Percentiles rank a stretch among this genome's conserved stretches.
Conservation (phyloP, 2,329 filamentous ascomycete species). For the Fusarium sulawesiense region DNA sequence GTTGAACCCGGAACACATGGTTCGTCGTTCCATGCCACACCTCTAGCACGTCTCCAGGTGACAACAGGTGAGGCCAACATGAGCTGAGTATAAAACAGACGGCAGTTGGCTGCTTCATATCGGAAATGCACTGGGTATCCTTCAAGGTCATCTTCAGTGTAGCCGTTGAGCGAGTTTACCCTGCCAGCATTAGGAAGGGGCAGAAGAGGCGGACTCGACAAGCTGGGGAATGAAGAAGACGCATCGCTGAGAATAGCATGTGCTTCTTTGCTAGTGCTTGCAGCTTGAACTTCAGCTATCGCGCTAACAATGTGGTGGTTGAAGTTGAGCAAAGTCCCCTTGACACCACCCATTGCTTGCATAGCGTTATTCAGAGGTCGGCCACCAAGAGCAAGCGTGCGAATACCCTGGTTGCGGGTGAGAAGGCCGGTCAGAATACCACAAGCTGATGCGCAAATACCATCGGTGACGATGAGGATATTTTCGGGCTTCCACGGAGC, state of each 20-base stretch:
- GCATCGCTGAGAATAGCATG: slow-evolving; percentile 17
- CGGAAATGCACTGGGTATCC: slow-evolving; percentile 62
- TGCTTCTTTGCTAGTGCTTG: slow-evolving; percentile 19
- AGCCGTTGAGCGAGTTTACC: slow-evolving; percentile 39
- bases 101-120: slow-evolving; percentile 70
- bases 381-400: slow-evolving; percentile 67
- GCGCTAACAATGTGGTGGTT: slow-evolving; percentile 25
- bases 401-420: slow-evolving; percentile 50
- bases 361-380: slow-evolving; percentile 65
- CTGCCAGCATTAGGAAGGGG: slow-evolving; percentile 52
- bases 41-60: slow-evolving; percentile 59
- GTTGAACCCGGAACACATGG: slow-evolving; percentile 41
- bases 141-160: slow-evolving; percentile 37
- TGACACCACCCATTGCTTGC: slow-evolving; percentile 74
- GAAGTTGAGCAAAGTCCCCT: slow-evolving; percentile 57
- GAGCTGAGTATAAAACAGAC: slow-evolving; percentile 67
- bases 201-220: slow-evolving; percentile 29
- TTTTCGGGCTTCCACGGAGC: slow-evolving; percentile 42
- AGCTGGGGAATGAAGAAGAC: slow-evolving; percentile 27
- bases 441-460: slow-evolving; percentile 42
- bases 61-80: slow-evolving; percentile 63
- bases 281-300: slow-evolving; percentile 16
- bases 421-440: slow-evolving; percentile 44
- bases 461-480: slow-evolving; percentile 42
- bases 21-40: slow-evolving; percentile 32